Percentiles rank a stretch among this genome's conserved stretches.
Evolutionary conservation across 2,329 filamentous ascomycete genomes (phyloP).

Genomic region (Hymenoscyphus fraxineus): DNA sequence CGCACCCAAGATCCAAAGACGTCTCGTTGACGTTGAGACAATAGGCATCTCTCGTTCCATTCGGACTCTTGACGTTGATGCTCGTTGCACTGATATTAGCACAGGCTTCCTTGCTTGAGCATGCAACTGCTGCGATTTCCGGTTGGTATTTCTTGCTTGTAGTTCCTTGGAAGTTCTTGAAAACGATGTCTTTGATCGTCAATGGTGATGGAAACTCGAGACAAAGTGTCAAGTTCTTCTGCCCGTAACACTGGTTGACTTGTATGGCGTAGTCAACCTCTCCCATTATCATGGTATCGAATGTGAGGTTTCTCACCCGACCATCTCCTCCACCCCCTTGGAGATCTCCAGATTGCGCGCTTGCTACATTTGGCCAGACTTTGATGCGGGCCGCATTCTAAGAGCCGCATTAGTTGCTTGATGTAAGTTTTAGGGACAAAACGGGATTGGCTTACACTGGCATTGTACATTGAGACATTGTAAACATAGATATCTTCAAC

Average conservation of each 20-base stretch:
- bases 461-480: constrained; percentile 57
- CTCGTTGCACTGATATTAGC: constrained; percentile 45
- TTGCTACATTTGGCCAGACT: constrained; percentile 57
- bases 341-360: constrained; percentile 55
- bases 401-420: constrained; percentile 36
- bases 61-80: constrained; percentile 47
- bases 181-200: constrained; percentile 53
- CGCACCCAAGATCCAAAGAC: constrained; percentile 37
- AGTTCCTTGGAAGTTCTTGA: constrained; percentile 54
- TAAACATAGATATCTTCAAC: constrained; percentile 66
- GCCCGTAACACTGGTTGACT: constrained; percentile 63
- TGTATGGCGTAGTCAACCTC: constrained; percentile 65
- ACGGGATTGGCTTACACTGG: constrained; percentile 34
- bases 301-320: constrained; percentile 63
- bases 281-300: constrained; percentile 55
- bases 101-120: constrained; percentile 45
- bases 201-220: constrained; percentile 51
- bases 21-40: constrained; percentile 43
- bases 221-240: constrained; percentile 60
- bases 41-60: constrained; percentile 40
- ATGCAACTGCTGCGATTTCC: constrained; percentile 45
- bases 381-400: constrained; percentile 68
- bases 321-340: constrained; percentile 63
- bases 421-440: constrained; percentile 16
- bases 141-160: constrained; percentile 45